These are phyloP conservation scores for Verticillium tricorpus DNA, from an alignment of 2,329 filamentous ascomycete species.

Conservation along the genomic window DNA sequence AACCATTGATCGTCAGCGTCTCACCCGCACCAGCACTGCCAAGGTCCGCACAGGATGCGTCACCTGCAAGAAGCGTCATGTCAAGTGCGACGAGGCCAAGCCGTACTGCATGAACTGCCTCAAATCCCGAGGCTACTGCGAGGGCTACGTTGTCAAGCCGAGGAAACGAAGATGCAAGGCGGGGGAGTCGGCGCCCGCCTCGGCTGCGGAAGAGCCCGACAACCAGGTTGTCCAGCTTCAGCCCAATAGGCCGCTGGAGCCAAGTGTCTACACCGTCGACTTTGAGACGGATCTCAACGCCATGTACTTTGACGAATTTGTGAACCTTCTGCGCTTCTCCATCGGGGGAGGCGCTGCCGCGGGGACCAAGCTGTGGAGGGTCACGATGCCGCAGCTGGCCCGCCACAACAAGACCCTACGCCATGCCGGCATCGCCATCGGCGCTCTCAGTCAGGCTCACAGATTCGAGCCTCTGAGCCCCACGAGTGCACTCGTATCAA, in stretches of 20 bases:
- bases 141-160: slow-evolving; percentile 11
- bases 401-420: slow-evolving; percentile 21
- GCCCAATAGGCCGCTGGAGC: slow-evolving; percentile 2
- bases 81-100: slow-evolving; percentile 37
- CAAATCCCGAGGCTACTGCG: slow-evolving; percentile 12
- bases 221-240: not conserved
- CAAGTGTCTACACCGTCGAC: slow-evolving; percentile 10
- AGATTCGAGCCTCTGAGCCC: not conserved
- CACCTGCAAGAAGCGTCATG: slow-evolving; percentile 25
- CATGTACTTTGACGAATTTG: slow-evolving; percentile 13
- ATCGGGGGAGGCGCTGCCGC: slow-evolving; percentile 4
- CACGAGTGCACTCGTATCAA: not conserved
- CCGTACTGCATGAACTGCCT: slow-evolving; percentile 34
- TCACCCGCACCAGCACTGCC: slow-evolving; percentile 10
- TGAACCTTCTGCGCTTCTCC: slow-evolving; percentile 6
- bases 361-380: slow-evolving; percentile 28
- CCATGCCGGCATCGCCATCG: slow-evolving; percentile 35
- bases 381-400: slow-evolving; percentile 21
- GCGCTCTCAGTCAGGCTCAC: slow-evolving; percentile 29
- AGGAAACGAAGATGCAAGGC: slow-evolving; percentile 5
- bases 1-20: not conserved
- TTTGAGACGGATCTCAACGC: slow-evolving; percentile 9
- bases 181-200: not conserved
- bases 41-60: slow-evolving; percentile 12
- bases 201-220: not conserved